phyloP scores from a whole-genome alignment of 345 rosid species.

The Moricandia moricandioides region DNA sequence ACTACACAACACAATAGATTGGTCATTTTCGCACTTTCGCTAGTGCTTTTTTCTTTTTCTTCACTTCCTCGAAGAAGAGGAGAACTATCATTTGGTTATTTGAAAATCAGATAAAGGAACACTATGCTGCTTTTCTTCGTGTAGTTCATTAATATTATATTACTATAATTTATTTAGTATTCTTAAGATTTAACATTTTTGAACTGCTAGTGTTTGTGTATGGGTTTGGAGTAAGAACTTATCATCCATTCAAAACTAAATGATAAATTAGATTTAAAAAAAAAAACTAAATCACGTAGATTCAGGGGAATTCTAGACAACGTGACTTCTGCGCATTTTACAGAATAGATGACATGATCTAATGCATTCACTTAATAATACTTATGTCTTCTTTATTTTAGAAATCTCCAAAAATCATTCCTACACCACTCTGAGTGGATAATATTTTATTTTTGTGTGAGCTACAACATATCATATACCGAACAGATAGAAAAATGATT shows the following conservation, averaged over 20 bases:
- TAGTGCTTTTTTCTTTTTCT: constrained; percentile 14
- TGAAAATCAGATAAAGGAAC: constrained; percentile 5
- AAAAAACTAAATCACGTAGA: background rate
- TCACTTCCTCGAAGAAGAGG: constrained; percentile 13
- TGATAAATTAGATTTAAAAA: background rate
- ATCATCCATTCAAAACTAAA: background rate
- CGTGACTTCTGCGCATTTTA: background rate
- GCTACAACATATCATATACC: background rate
- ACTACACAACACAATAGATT: background rate
- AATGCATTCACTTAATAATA: background rate
- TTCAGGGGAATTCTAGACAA: background rate
- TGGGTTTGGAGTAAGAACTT: constrained; percentile 2
- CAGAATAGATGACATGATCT: background rate
- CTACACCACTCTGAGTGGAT: background rate
- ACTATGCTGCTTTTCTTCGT: background rate
- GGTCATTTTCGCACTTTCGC: constrained; percentile 18
- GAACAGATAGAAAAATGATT: background rate
- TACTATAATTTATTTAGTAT: background rate
- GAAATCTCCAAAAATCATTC: background rate
- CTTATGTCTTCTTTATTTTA: background rate
- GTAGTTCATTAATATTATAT: constrained; percentile 2
- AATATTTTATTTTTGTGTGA: background rate
- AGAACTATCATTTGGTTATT: constrained; percentile 10
- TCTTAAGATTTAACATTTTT: background rate
- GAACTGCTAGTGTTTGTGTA: background rate